These are phyloP conservation scores for Tetrapisispora nanseiensis DNA, from an alignment of 805 yeast genomes.

Conservation along the genomic window DNA sequence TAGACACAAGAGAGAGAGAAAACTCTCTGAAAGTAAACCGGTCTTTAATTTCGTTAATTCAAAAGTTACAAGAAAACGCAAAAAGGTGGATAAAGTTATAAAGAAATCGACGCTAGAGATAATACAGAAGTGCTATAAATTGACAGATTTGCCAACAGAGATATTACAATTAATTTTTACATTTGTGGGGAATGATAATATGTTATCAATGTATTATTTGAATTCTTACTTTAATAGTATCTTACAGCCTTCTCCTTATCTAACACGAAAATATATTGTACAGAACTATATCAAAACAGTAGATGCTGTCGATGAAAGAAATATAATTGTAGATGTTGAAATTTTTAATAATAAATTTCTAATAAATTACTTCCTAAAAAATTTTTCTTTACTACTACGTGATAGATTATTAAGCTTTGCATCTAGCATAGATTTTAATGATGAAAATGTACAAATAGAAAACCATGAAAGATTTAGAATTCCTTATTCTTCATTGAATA, in stretches of 20 bases:
- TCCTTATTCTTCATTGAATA: neutral
- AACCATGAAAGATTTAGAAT: neutral
- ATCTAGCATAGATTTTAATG: neutral
- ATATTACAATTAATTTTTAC: slow-evolving; percentile 10
- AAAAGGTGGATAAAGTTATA: neutral
- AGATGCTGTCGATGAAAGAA: neutral
- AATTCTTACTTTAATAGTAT: slow-evolving; percentile 12
- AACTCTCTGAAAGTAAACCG: neutral
- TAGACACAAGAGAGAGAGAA: neutral
- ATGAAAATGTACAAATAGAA: too few relatives aligned
- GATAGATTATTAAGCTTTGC: neutral
- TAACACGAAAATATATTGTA: slow-evolving; percentile 3
- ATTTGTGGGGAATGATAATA: slow-evolving; percentile 1
- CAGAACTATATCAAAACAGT: slow-evolving; percentile 5
- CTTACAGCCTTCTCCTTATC: slow-evolving; percentile 11
- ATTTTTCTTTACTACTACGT: neutral
- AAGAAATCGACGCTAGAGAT: neutral
- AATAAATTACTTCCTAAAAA: slow-evolving; percentile 5
- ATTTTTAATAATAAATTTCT: slow-evolving; percentile 6
- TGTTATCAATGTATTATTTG: slow-evolving; percentile 4
- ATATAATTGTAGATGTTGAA: slow-evolving; percentile 2
- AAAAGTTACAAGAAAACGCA: neutral
- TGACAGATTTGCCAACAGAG: slow-evolving; percentile 9
- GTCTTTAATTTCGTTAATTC: neutral
- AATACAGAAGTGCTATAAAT: neutral